Base-by-base conservation (phyloP, 2,329 filamentous ascomycete species). In the Fusarium transvaalense region DNA sequence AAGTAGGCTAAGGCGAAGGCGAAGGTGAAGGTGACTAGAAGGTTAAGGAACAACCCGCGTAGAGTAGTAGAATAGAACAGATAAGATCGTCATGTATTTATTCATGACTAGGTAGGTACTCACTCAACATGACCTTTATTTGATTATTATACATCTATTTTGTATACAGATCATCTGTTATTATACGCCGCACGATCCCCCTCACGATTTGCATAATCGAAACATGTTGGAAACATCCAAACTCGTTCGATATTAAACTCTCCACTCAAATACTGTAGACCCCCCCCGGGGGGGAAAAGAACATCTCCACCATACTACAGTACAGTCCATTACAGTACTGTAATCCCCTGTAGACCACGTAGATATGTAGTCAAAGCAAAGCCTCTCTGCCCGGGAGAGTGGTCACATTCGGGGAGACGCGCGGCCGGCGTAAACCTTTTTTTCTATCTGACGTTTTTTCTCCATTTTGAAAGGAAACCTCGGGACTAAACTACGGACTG, bases 171-270 rank as follows among this genome's bases (percentile, higher is more conserved):
- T 54, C 38, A 38, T 45, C 38, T 32, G 23, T 25, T 25, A 4
- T 29, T 62, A 42, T 43, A 29, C 32, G 23, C 57, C 41, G 41
- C 47, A 62, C 56, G 47, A 61, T 42, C 32, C 46, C 47, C 46
- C 27, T 45, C 31, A 43, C 19, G 34, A 32, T 62, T 58, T 35
- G 38, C 61, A 51, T 39, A 58, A 39, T 45, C 43, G 59, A 64
- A 64, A 64, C 60, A 37, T 31, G 12, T 35, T 27, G 39, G 47
- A 64, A 64, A 52, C 60, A 12, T 58, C 19, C 10, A 46, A 17
- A 42, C 31, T 50, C 31, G 47, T 35, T 27, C 17, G 32, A 27
- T 43, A n/a, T 23, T 38, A 32, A 42, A 23, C 14, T 39, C 37
- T 21, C 51, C 31, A 45, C 51, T 47, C 41, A 27, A 10, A 27